Evolutionary conservation across 208 protist species (phyloP).

Genomic region (Trypanosoma boissoni): DNA sequence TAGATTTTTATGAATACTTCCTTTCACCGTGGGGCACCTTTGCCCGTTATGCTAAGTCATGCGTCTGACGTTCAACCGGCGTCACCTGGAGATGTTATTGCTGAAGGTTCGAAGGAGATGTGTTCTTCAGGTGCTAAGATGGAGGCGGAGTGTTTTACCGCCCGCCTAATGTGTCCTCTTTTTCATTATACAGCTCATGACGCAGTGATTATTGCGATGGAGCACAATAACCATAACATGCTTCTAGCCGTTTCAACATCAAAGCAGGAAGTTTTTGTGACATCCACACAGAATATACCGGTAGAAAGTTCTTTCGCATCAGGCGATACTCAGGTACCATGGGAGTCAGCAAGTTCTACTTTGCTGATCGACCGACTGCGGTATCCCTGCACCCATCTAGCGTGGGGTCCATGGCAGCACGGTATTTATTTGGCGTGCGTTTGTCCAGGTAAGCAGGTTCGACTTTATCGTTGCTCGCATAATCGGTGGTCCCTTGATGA

Average conservation of each 20-base stretch:
- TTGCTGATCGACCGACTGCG: conserved; percentile 56
- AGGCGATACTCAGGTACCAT: conserved; percentile 48
- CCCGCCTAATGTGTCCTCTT: conserved; percentile 57
- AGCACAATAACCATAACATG: conserved; percentile 84
- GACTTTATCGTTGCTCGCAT: conserved; percentile 80
- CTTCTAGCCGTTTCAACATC: conserved; percentile 74
- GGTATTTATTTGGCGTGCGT: conserved; percentile 68
- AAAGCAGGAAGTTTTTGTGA: conserved; percentile 70
- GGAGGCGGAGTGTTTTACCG: not conserved
- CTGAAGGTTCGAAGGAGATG: not conserved
- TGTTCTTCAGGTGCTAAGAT: not conserved
- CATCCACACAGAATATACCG: conserved; percentile 56
- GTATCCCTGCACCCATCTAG: conserved; percentile 57
- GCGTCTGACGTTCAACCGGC: not conserved
- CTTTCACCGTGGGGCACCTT: conserved; percentile 1
- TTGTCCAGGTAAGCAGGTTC: conserved; percentile 49
- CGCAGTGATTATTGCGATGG: conserved; percentile 76
- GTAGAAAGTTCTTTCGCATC: conserved; percentile 32
- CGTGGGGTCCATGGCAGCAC: conserved; percentile 85
- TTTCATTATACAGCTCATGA: conserved; percentile 78
- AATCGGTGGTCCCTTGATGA: conserved; percentile 70
- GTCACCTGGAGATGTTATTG: not conserved
- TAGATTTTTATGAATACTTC: conserved; percentile 8
- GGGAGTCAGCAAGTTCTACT: conserved; percentile 49
- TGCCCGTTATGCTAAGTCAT: conserved; percentile 11